Percentiles rank a stretch among this genome's conserved stretches.
phyloP scores from a whole-genome alignment of 768 basidiomycete genomes.

The Tylopilus intermedius region DNA sequence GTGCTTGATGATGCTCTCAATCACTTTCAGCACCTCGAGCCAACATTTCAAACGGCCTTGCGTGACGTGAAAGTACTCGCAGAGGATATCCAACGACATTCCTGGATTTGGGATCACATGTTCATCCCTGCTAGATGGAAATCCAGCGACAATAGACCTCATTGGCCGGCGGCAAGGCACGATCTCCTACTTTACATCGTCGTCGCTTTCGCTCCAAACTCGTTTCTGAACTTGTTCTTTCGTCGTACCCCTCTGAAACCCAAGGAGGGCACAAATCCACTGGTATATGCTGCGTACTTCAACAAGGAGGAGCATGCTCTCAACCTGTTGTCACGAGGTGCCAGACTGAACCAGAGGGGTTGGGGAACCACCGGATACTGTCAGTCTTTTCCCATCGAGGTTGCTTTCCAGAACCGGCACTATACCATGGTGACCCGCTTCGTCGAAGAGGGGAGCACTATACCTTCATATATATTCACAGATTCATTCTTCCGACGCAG shows the following conservation, averaged over 20 bases:
- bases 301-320: not conserved
- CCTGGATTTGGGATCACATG: not conserved
- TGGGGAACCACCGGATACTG: not conserved
- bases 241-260: not conserved
- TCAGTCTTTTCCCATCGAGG: not conserved
- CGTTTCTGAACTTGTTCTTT: not conserved
- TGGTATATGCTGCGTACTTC: not conserved
- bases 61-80: not conserved
- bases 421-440: not conserved
- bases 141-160: not conserved
- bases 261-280: not conserved
- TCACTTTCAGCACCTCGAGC: not conserved
- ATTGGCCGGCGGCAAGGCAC: not conserved
- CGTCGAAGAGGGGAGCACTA: not conserved
- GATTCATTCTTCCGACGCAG: not conserved
- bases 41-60: not conserved
- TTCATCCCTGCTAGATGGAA: not conserved
- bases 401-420: not conserved
- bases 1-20: not conserved
- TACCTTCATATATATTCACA: not conserved
- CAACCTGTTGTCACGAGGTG: not conserved
- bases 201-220: not conserved
- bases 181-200: not conserved
- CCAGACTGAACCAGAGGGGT: not conserved
- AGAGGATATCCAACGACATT: not conserved